These are phyloP conservation scores for Eragrostis nindensis DNA, from an alignment of 176 grass and related monocot species.

Conservation along the genomic window DNA sequence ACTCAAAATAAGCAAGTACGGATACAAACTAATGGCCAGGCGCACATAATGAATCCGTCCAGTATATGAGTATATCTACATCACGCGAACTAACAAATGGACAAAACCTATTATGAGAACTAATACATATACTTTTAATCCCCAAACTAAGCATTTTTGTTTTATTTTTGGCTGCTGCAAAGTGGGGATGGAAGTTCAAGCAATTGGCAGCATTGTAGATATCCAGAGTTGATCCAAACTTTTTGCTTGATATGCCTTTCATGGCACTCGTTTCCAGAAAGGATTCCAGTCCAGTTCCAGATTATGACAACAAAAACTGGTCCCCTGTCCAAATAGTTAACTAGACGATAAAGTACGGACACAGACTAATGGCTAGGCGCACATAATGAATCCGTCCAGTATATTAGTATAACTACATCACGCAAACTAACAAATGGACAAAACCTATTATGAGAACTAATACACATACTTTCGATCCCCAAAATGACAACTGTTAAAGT, in stretches of 20 bases:
- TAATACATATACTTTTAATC: neutral
- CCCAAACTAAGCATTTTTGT: slow-evolving; percentile 12
- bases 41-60: neutral
- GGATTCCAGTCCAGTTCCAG: slow-evolving; percentile 5
- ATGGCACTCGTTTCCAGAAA: slow-evolving; percentile 8
- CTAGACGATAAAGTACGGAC: neutral
- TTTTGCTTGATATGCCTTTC: neutral
- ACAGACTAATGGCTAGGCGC: neutral
- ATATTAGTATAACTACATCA: neutral
- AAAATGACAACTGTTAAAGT: neutral
- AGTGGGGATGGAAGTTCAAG: neutral
- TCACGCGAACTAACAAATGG: neutral
- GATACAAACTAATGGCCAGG: neutral
- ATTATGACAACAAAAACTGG: slow-evolving; percentile 23
- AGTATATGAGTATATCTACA: neutral
- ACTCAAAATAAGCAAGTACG: no score
- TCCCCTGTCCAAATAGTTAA: neutral
- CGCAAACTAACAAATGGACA: neutral
- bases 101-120: slow-evolving; percentile 1
- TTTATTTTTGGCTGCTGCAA: neutral
- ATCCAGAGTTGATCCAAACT: neutral
- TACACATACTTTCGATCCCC: neutral
- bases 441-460: neutral
- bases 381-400: neutral
- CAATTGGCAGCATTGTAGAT: neutral